A percentile compares a stretch with the other conserved stretches of the same genome.
Evolutionary conservation across 1,284 basidiomycete genomes (phyloP).

Genomic region (Ganoderma sinense): DNA sequence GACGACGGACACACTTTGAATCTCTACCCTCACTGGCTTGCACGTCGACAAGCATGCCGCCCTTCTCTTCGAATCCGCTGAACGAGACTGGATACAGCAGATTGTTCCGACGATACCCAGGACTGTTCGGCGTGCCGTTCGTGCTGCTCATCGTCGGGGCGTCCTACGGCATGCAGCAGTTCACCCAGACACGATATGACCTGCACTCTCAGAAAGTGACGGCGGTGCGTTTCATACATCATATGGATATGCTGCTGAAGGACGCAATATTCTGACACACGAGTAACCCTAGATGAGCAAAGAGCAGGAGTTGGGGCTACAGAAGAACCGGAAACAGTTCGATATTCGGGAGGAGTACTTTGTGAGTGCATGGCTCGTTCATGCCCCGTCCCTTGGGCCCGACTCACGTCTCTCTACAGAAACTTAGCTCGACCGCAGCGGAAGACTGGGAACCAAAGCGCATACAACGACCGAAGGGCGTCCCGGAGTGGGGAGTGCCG

Average conservation of each 20-base stretch:
- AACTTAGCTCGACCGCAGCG: constrained; percentile 64
- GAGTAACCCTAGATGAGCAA: constrained; percentile 78
- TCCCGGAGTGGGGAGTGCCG: constrained; percentile 91
- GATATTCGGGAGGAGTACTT: constrained; percentile 97
- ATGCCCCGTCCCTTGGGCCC: background rate
- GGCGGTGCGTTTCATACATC: constrained; percentile 53
- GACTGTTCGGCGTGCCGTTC: constrained; percentile 89
- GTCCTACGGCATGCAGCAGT: constrained; percentile 84
- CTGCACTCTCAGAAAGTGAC: constrained; percentile 83
- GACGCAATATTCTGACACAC: constrained; percentile 65
- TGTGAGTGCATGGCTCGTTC: constrained; percentile 58
- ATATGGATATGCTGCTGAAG: background rate
- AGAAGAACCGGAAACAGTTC: constrained; percentile 84
- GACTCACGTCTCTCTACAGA: constrained; percentile 48
- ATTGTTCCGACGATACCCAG: constrained; percentile 64
- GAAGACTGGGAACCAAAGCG: constrained; percentile 92
- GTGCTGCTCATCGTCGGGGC: constrained; percentile 85
- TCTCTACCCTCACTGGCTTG: background rate
- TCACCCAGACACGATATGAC: constrained; percentile 95
- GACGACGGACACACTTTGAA: background rate
- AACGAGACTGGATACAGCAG: constrained; percentile 53
- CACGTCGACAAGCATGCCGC: constrained; percentile 50
- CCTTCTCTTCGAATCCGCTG: constrained; percentile 65
- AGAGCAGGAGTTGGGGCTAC: constrained; percentile 87
- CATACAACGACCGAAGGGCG: constrained; percentile 81